Evolutionary conservation across 2,329 filamentous ascomycete species (phyloP).

Genomic region (Sphaerulina musiva): DNA sequence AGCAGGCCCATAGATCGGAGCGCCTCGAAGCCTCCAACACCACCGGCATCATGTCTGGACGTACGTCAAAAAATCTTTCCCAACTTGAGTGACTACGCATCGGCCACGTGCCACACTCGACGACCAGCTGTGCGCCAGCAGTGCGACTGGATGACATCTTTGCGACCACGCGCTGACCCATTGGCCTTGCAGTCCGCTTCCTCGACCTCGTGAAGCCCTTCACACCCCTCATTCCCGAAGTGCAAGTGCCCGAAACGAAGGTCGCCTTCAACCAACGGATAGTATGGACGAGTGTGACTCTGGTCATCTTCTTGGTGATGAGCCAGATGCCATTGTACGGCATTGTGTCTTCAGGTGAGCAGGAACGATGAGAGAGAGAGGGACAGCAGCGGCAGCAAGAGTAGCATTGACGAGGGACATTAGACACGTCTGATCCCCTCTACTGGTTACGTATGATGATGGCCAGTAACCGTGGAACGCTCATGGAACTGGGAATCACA

Average conservation of each 20-base stretch:
- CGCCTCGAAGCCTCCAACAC: slow-evolving; percentile 9
- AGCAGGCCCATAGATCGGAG: slow-evolving; percentile 3
- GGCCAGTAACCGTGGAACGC: slow-evolving; percentile 71
- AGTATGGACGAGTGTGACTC: slow-evolving; percentile 57
- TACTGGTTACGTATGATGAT: slow-evolving; percentile 99
- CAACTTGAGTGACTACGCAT: background rate
- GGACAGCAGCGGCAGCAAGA: background rate
- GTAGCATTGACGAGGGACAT: slow-evolving; percentile 16
- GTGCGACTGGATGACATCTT: background rate
- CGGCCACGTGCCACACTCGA: background rate
- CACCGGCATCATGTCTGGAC: slow-evolving; percentile 15
- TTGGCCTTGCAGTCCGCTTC: slow-evolving; percentile 69
- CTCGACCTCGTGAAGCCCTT: slow-evolving; percentile 99
- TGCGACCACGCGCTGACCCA: slow-evolving; percentile 14
- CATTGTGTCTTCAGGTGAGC: slow-evolving; percentile 77
- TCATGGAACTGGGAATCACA: slow-evolving; percentile 55
- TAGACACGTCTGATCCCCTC: slow-evolving; percentile 82
- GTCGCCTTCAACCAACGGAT: slow-evolving; percentile 87
- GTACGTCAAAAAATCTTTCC: slow-evolving; percentile 10
- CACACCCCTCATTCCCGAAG: slow-evolving; percentile 98
- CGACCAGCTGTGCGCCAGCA: background rate
- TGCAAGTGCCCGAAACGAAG: slow-evolving; percentile 96
- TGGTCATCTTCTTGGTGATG: slow-evolving; percentile 99
- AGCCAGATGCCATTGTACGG: slow-evolving; percentile 97
- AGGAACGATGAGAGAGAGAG: background rate